Evolutionary conservation across 2,329 filamentous ascomycete species (phyloP), one percentile per base, ranked within the genome.

Genomic region (Diaporthe amygdali): DNA sequence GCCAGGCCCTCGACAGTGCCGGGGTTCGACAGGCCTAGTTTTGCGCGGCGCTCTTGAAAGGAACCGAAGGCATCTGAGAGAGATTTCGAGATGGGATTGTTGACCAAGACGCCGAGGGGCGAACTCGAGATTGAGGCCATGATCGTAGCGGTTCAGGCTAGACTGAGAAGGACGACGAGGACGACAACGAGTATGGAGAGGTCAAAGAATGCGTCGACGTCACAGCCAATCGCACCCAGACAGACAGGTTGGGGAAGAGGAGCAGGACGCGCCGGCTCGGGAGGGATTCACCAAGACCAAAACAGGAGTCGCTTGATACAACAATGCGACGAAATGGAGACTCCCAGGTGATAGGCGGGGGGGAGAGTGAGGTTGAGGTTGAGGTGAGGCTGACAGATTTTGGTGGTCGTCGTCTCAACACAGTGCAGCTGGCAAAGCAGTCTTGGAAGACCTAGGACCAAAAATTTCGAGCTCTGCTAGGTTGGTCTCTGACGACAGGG

Each of bases 21-120:
- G 49, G 96, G 96, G 84, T 98, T 98, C 76, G 92, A 89, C 77
- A 99, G 88, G 74, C 95, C 96, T 75, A 99, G 89, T 84, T 93
- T 93, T 77, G 92, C 93, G 87, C 96, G 93, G 84, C 94, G 91
- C 78, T 96, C 93, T 74, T 92, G 92, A 82, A 98, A 97, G 68
- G 91, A 90, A 78, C 87, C 89, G 84, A 96, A 93, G 83, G 91
- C 91, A 87, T 97, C 93, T 82, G 90, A 89, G 76, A 97, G 80
- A 75, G 90, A 87, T 75, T 87, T 86, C 69, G 91, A 86, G 78
- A 96, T 83, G 72, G 93, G 90, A 82, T 97, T 97, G 78, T 92
- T 88, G 78, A 89, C 87, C 76, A 97, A 81, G 76, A 94, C 89
- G 78, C 90, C 90, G 77, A 90, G 85, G 76, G 88, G 87, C 82